These are phyloP conservation scores for Eragrostis tef DNA, from an alignment of 202 grass and related monocot genomes.

Conservation along the genomic window DNA sequence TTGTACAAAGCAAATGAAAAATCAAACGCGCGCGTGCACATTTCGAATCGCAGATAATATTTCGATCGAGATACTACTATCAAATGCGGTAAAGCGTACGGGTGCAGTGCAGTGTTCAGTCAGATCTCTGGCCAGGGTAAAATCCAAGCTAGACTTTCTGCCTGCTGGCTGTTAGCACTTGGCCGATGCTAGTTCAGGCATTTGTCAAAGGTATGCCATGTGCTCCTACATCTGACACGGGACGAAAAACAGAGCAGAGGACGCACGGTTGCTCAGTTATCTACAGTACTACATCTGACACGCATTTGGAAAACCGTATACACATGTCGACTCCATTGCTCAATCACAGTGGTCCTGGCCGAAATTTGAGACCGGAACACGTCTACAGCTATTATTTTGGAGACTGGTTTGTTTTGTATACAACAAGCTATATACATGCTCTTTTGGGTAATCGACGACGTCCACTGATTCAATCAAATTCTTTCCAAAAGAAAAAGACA, in stretches of 20 bases:
- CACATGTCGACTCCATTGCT: not conserved
- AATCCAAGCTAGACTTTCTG: conserved; percentile 12
- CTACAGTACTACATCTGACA: not conserved
- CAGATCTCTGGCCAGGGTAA: not conserved
- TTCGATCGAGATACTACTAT: too few species aligned
- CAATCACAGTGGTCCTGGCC: too few species aligned
- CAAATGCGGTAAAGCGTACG: not conserved
- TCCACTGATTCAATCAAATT: too few species aligned
- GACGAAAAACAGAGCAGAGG: not conserved
- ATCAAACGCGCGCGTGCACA: too few species aligned
- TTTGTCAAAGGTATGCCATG: conserved; percentile 28
- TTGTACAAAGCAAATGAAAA: too few species aligned
- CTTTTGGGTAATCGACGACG: too few species aligned
- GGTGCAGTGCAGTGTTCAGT: not conserved
- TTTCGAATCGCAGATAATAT: not conserved
- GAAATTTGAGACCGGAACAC: too few species aligned
- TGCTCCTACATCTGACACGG: conserved; percentile 17
- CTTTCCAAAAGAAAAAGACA: too few species aligned
- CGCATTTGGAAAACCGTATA: conserved; percentile 1
- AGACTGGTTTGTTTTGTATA: too few species aligned
- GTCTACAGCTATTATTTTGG: too few species aligned
- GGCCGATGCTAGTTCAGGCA: not conserved
- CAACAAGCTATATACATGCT: too few species aligned
- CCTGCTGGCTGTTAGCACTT: conserved; percentile 10
- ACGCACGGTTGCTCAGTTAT: not conserved